phyloP scores from a whole-genome alignment of 805 yeast genomes.

The Candida endomychidarum region DNA sequence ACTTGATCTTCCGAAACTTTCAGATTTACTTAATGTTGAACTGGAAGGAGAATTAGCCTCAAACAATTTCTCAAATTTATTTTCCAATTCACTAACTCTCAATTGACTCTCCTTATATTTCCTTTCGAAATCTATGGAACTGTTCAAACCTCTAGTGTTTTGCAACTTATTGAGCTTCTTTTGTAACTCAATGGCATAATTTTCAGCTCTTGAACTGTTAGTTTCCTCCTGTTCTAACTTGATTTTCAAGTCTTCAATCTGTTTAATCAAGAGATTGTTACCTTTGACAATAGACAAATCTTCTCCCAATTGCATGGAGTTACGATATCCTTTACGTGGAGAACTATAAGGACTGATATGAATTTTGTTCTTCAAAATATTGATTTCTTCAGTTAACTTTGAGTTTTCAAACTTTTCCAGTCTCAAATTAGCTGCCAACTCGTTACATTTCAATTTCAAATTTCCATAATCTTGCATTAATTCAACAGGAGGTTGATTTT shows the following conservation, averaged over 20 bases:
- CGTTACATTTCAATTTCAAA: conserved; percentile 52
- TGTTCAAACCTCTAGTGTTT: conserved; percentile 38
- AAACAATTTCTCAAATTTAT: conserved; percentile 25
- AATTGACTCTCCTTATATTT: conserved; percentile 36
- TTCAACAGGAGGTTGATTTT: conserved; percentile 33
- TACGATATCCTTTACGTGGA: conserved; percentile 33
- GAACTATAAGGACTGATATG: conserved; percentile 18
- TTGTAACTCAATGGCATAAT: conserved; percentile 44
- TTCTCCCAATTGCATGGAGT: conserved; percentile 37
- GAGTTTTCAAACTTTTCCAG: conserved; percentile 46
- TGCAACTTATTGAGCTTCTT: conserved; percentile 43
- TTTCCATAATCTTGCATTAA: conserved; percentile 46
- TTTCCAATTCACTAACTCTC: conserved; percentile 34
- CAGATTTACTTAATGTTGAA: conserved; percentile 27
- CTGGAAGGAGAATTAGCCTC: conserved; percentile 16
- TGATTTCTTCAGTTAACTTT: conserved; percentile 55
- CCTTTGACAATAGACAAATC: conserved; percentile 19
- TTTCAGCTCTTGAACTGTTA: conserved; percentile 52
- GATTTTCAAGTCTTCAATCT: conserved; percentile 48
- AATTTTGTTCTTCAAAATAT: conserved; percentile 55
- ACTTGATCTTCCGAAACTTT: conserved; percentile 30
- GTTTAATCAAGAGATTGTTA: conserved; percentile 30
- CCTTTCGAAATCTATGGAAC: conserved; percentile 34
- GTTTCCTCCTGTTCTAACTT: conserved; percentile 53
- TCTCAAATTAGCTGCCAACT: conserved; percentile 47